A percentile compares a stretch with the other conserved stretches of the same genome.
Conservation (phyloP, 2,329 filamentous ascomycete genomes). For the Coniochaeta sp. region DNA sequence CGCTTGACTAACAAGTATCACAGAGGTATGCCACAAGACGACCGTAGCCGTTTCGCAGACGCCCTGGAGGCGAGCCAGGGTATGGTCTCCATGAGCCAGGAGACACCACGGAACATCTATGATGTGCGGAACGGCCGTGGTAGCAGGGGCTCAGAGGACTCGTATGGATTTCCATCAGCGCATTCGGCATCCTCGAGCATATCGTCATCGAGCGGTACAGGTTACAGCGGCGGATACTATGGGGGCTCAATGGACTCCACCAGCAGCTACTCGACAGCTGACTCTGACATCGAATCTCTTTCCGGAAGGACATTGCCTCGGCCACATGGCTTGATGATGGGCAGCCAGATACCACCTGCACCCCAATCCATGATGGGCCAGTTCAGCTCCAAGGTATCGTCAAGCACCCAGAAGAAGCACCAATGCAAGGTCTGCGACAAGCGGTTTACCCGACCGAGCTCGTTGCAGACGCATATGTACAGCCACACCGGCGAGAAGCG, state of each 20-base stretch:
- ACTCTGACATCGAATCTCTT: constrained; percentile 79
- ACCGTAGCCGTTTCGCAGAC: constrained; percentile 55
- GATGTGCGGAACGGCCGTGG: constrained; percentile 47
- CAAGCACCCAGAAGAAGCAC: constrained; percentile 98
- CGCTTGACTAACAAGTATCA: constrained; percentile 17
- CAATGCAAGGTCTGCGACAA: constrained; percentile 99
- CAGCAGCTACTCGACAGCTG: constrained; percentile 86
- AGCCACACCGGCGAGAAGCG: constrained; percentile 97
- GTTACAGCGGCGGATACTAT: constrained; percentile 79
- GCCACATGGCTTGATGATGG: constrained; percentile 55
- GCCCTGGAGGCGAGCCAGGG: constrained; percentile 88
- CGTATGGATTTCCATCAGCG: constrained; percentile 82
- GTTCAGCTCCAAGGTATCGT: constrained; percentile 93
- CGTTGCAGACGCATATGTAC: constrained; percentile 96
- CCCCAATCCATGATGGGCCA: constrained; percentile 98
- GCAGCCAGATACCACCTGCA: constrained; percentile 64
- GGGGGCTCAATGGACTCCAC: constrained; percentile 77
- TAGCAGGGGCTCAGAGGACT: constrained; percentile 68
- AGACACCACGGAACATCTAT: constrained; percentile 87
- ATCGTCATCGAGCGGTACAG: constrained; percentile 71
- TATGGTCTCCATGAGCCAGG: constrained; percentile 94
- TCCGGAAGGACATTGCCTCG: constrained; percentile 77
- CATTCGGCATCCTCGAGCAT: constrained; percentile 87
- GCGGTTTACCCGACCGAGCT: constrained; percentile 90
- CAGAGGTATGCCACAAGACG: constrained; percentile 15